Percentiles rank a stretch among this genome's conserved stretches.
Conservation (phyloP, 768 basidiomycete genomes). For the Mrakia frigida region DNA sequence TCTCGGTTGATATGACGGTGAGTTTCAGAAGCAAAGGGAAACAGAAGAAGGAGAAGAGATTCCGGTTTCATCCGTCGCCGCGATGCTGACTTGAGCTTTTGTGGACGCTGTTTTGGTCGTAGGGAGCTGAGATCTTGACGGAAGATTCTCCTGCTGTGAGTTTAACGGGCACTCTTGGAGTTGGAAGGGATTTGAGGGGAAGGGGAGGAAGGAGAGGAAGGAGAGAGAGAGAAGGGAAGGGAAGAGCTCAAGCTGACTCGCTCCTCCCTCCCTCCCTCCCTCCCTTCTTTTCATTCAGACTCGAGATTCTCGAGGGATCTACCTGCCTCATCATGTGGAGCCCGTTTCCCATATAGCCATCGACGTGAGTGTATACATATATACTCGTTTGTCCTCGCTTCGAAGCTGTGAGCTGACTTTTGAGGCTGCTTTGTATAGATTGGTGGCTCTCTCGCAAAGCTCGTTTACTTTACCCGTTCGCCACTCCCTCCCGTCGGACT, state of each 20-base stretch:
- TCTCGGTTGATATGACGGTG: slow-evolving; percentile 31
- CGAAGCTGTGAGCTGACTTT: not conserved
- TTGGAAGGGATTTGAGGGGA: not conserved
- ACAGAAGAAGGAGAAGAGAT: not conserved
- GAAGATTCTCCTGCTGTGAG: slow-evolving; percentile 91
- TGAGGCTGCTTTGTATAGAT: slow-evolving; percentile 55
- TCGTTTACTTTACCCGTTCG: slow-evolving; percentile 96
- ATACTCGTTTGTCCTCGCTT: not conserved
- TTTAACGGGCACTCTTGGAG: not conserved
- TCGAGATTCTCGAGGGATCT: slow-evolving; percentile 90
- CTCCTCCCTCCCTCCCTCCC: slow-evolving; percentile 26
- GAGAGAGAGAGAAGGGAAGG: not conserved
- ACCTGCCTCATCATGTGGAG: slow-evolving; percentile 95
- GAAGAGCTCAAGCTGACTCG: not conserved
- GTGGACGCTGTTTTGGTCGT: not conserved
- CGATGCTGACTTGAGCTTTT: slow-evolving; percentile 3
- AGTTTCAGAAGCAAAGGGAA: not conserved
- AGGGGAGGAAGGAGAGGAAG: not conserved
- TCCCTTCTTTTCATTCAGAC: slow-evolving; percentile 52
- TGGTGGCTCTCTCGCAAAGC: slow-evolving; percentile 94
- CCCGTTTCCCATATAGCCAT: slow-evolving; percentile 96
- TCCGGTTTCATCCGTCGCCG: not conserved
- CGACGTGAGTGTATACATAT: slow-evolving; percentile 63
- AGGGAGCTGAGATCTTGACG: slow-evolving; percentile 80
- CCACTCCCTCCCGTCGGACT: slow-evolving; percentile 43